These are phyloP conservation scores for Plasmodium cynomolgi DNA, from an alignment of 169 alveolate species.

Conservation along the genomic window DNA sequence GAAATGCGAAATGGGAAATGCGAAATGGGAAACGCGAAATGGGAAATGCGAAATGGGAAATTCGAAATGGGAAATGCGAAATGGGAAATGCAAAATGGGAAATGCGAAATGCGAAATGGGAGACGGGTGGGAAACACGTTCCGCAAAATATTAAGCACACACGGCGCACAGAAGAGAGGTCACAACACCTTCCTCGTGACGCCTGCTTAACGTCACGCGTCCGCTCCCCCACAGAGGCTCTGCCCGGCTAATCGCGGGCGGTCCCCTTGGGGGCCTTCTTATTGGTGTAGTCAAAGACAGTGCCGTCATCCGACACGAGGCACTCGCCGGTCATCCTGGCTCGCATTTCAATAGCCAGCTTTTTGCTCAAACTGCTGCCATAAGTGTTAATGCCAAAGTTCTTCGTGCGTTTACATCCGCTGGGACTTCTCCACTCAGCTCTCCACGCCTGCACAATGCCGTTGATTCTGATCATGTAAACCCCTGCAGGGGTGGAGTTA, in stretches of 20 bases:
- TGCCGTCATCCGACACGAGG: slow-evolving; percentile 64
- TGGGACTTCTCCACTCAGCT: slow-evolving; percentile 74
- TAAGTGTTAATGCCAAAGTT: slow-evolving; percentile 70
- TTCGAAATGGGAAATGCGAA: no score
- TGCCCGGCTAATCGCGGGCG: background rate
- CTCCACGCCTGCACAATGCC: slow-evolving; percentile 76
- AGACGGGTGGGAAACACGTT: background rate
- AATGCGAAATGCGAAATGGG: no score
- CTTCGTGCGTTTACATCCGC: slow-evolving; percentile 61
- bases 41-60: no score
- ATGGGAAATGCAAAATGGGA: no score
- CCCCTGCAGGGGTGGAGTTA: slow-evolving; percentile 58
- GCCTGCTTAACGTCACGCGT: no score
- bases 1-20: no score
- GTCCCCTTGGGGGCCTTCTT: background rate
- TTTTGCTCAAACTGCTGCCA: slow-evolving; percentile 64
- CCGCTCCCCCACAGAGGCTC: no score
- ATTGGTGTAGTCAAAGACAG: slow-evolving; percentile 53
- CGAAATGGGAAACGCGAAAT: no score
- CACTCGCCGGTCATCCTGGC: slow-evolving; percentile 75
- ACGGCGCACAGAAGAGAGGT: no score
- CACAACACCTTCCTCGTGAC: background rate
- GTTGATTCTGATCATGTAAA: slow-evolving; percentile 55
- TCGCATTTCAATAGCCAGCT: slow-evolving; percentile 69
- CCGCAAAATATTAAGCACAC: no score